Evolutionary conservation across 2,329 filamentous ascomycete genomes (phyloP), one percentile per base, ranked within the genome.

Genomic region (Chalara sp.): DNA sequence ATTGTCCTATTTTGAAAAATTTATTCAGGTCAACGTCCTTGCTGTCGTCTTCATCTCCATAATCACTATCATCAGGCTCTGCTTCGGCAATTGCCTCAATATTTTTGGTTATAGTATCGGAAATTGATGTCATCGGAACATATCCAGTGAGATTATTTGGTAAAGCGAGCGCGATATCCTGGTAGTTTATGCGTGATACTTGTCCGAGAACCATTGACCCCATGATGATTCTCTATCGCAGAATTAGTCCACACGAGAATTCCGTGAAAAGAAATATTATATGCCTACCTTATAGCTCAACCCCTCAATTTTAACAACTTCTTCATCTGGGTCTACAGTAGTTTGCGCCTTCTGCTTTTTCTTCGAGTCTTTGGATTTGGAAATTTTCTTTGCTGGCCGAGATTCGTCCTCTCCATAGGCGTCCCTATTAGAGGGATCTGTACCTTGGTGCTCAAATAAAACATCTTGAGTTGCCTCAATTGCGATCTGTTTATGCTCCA

Each of bases 401-500:
- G 39, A 41, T 11, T 57, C 60, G 47, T 63, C 62, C 41, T 58
- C 62, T 13, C 50, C 56, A 46, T 60, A 61, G 60, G 69, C 70
- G 10, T 67, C 67, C 41, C 61, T 56, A 49, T 72, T 73, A 31
- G 69, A 65, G 42, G 71, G 70, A 51, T 76, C 75, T 47, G 73
- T 71, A 45, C 80, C 80, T 59, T 85, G 79, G 61, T 95, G 85
- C 69, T 97, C 93, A 65, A 92, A 93, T 39, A 95, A 74, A 40
- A 91, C 93, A 74, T 99, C 93, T 61, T 86, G 84, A 65, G 87
- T 93, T 44, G 93, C 93, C 69, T 97, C 87, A 52, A 95, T 85
- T 63, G 93, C 86, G 56, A 99, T 97, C 70, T 97, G 89, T 72
- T 96, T 96, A 66, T 95, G 87, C 68, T 99, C 93, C 47, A 99